A percentile compares a stretch with the other conserved stretches of the same genome.
These are phyloP conservation scores for Exophiala aquamarina DNA, from an alignment of 2,329 filamentous ascomycete species.

Conservation along the genomic window DNA sequence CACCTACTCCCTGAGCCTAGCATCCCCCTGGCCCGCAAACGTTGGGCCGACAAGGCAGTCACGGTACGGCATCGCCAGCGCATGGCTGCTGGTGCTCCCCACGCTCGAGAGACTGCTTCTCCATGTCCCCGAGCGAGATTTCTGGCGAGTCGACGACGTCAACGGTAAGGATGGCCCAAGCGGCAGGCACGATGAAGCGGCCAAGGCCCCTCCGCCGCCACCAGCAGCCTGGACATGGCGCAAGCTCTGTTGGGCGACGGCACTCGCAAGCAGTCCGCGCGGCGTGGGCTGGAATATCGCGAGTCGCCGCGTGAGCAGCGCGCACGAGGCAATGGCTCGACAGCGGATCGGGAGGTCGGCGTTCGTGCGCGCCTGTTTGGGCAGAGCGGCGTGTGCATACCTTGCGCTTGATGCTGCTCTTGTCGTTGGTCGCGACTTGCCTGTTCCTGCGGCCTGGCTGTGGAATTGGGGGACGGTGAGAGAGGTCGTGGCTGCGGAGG, in stretches of 20 bases:
- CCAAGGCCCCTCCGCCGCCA: not conserved
- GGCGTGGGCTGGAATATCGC: not conserved
- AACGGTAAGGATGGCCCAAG: not conserved
- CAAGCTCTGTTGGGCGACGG: not conserved
- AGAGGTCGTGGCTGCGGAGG: not conserved
- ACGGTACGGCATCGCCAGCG: not conserved
- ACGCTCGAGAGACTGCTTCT: not conserved
- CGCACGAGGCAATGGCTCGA: not conserved
- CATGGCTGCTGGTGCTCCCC: not conserved
- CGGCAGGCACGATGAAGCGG: no score
- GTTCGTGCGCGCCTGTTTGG: not conserved
- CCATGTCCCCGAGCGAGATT: not conserved
- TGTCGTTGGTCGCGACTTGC: not conserved
- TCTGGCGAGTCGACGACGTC: not conserved
- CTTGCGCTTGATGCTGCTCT: not conserved
- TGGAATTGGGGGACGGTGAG: not conserved
- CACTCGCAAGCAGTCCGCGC: not conserved
- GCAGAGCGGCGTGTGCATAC: not conserved
- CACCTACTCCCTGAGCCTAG: not conserved
- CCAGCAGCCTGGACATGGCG: not conserved
- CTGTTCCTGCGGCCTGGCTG: not conserved
- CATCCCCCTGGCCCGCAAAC: not conserved
- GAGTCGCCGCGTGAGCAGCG: not conserved
- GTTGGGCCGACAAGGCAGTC: not conserved
- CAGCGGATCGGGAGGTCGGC: not conserved